Conservation (phyloP, 768 basidiomycete species). For the Amanita pallidorosea region DNA sequence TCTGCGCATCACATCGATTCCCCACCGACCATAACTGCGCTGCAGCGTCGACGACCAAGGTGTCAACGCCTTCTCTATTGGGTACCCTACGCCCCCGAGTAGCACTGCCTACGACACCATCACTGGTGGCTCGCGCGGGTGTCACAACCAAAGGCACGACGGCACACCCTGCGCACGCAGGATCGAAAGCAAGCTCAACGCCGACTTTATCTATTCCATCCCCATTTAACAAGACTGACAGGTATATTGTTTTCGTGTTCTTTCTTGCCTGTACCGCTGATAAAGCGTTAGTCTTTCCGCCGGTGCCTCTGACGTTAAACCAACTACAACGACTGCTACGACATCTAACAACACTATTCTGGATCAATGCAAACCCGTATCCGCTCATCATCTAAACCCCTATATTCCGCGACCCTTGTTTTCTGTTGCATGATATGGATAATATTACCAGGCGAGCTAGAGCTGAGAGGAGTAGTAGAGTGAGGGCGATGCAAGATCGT, state of each 20-base stretch:
- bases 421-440: conserved; percentile 42
- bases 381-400: conserved; percentile 31
- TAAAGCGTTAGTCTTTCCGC: conserved; percentile 43
- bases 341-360: conserved; percentile 11
- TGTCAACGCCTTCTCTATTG: conserved; percentile 23
- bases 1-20: conserved; percentile 74
- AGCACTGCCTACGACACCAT: conserved; percentile 16
- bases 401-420: conserved; percentile 64
- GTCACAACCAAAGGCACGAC: conserved; percentile 9
- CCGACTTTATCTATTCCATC: conserved; percentile 12
- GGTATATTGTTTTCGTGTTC: conserved; percentile 40
- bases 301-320: conserved; percentile 9
- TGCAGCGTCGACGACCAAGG: conserved; percentile 10
- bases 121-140: conserved; percentile 15
- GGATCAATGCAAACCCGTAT: conserved; percentile 25
- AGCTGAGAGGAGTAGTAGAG: conserved; percentile 61
- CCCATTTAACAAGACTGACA: conserved; percentile 43
- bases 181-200: conserved; percentile 9
- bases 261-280: conserved; percentile 44
- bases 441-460: conserved; percentile 49
- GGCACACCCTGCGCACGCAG: conserved; percentile 10
- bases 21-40: conserved; percentile 59
- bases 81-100: conserved; percentile 26
- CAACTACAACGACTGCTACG: conserved; percentile 11
- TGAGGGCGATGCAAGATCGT: conserved; percentile 61